Base-by-base conservation (phyloP, 306 rosid genomes). In the Fagus crenata region DNA sequence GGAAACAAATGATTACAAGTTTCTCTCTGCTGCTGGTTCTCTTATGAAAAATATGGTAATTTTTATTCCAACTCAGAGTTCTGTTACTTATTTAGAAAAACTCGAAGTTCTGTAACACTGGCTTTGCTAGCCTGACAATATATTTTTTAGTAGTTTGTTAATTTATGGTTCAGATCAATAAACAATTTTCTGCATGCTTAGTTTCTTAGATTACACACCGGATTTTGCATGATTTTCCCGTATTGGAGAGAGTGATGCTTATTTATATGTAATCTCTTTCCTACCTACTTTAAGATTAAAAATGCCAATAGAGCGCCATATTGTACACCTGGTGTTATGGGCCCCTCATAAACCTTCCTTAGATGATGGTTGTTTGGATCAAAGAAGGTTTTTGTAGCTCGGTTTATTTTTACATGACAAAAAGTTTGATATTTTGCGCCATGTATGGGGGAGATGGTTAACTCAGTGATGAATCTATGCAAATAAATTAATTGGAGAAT, bases 1-100 rank as follows among this genome's bases (percentile, higher is more conserved):
- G 91, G 91, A 92, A 85, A 90, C 96, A 78, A 87, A 86, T 41
- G 90, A 89, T 81, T 87, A 86, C 80, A 91, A 86, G 80, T 95
- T 89, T 83, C 79, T 92, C 69, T 92, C 97, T 75, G 93, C 95
- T 60, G 92, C 97, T 88, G 97, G 96, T 80, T 92, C 93, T 75
- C 94, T 92, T 82, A 82, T 88, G 90, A 95, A 95, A 90, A 86
- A 84, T 32, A 92, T 90, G 98, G 98, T 94, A 82, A 82, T 82
- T 73, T 17, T 31, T 78, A 49, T 73, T 63, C 67, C 75, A 32
- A 56, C 80, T 46, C 51, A 46, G 51, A 46, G 51, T 46, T 46
- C 51, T 46, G 51, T 46, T 46, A n/a, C 49, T 13, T 46, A 9
- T 46, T 3, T 9, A 9, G 51, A 46, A 46, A 46, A 85, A 51